Evolutionary conservation across 169 alveolate genomes (phyloP), one percentile per base, ranked within the genome.

Genomic region (Plasmodium adleri): DNA sequence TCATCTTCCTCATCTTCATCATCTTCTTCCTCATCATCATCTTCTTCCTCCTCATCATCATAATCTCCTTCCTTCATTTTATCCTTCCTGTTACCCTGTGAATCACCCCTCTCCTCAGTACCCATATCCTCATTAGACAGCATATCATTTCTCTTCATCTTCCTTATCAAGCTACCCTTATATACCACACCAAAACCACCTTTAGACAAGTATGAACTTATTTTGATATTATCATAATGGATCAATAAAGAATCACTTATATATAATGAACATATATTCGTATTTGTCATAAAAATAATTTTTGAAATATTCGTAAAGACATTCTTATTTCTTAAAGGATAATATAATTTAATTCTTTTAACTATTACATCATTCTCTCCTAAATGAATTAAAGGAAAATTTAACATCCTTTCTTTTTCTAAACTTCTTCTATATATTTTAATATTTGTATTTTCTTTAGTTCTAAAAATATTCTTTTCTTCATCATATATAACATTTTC

Each of bases 171-270:
- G 12, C 68, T 8, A 13, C 91, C 91, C n/a, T 59, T 67, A 49
- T 83, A 83, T 2, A 83, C 91, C 15, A 71, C 91, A 6, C 91
- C 91, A 68, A 83, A 83, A 6, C 86, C 83, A 2, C 91, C 91
- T 47, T 83, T 83, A 0, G 91, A 83, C n/a, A 83, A 50, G 50
- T 70, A 83, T 1, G 86, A 83, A 0, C 71, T 64, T 56, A 67
- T 70, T 83, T 71, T 68, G 6, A 83, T 60, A 58, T 83, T 50
- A 54, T 78, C 72, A 66, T 78, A 78, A 63, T 78, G 68, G 10
- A 78, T 78, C 5, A 78, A 70, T 24, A 64, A 52, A 2, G 75
- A 50, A 22, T 78, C 89, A 6, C 52, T 50, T 26, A 78, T 39
- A 52, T 78, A 78, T 22, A 78, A 66, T 0, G 89, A 78, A 15